Percentiles rank a stretch among this genome's conserved stretches.
Conservation (phyloP, 2,329 filamentous ascomycete genomes). For the Mycosphaerella arachidis region DNA sequence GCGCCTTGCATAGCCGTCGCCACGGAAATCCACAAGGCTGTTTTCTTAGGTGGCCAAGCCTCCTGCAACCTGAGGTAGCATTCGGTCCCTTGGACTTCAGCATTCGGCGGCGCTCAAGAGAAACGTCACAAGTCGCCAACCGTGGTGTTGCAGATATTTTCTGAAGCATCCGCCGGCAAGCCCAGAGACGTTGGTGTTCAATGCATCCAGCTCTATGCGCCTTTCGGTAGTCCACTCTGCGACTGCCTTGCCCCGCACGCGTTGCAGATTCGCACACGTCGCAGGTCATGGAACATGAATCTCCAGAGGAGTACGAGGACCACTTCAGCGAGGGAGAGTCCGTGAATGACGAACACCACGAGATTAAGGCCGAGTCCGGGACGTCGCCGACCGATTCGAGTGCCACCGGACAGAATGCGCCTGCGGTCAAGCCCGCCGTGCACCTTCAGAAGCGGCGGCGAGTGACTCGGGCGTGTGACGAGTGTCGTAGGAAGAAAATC, state of each 20-base stretch:
- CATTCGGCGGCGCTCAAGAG: background rate
- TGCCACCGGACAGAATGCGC: constrained; percentile 12
- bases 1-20: background rate
- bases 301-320: constrained; percentile 32
- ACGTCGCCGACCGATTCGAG: constrained; percentile 22
- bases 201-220: background rate
- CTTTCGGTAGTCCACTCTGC: background rate
- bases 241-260: background rate
- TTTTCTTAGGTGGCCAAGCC: background rate
- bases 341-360: constrained; percentile 24
- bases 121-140: background rate
- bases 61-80: constrained; percentile 1
- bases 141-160: background rate
- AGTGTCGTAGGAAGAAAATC: constrained; percentile 66
- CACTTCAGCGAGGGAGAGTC: constrained; percentile 30
- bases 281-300: constrained; percentile 28
- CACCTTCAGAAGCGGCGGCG: constrained; percentile 65
- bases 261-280: background rate
- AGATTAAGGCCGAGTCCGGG: constrained; percentile 29
- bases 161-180: background rate
- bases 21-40: constrained; percentile 4
- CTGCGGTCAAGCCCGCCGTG: constrained; percentile 20
- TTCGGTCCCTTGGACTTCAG: background rate
- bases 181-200: background rate
- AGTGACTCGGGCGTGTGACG: constrained; percentile 83